Conservation (phyloP, 129 eudicot genomes). For the Artemisia annua region DNA sequence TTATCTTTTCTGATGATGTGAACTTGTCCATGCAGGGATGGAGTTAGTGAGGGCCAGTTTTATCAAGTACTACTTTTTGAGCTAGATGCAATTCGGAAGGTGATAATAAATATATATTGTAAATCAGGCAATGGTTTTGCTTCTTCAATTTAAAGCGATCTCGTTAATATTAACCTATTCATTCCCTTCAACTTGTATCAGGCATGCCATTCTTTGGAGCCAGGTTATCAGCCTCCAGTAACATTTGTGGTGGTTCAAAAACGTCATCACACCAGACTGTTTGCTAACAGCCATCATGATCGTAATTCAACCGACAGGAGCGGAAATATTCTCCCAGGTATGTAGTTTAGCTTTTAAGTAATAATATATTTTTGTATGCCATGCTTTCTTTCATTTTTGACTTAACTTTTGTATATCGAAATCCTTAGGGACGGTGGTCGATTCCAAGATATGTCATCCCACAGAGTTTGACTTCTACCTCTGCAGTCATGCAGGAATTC, state of each 20-base stretch:
- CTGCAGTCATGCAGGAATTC: constrained; percentile 97
- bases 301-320: constrained; percentile 70
- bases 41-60: constrained; percentile 93
- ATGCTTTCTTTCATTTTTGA: too few species aligned
- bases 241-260: constrained; percentile 95
- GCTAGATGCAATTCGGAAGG: constrained; percentile 95
- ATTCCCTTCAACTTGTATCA: constrained; percentile 19
- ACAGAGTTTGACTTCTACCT: constrained; percentile 91
- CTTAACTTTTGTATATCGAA: not conserved
- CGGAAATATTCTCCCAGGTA: constrained; percentile 90
- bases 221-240: constrained; percentile 86
- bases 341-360: not conserved
- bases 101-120: constrained; percentile 23
- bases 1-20: constrained; percentile 18
- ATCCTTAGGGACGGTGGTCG: constrained; percentile 81
- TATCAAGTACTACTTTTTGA: constrained; percentile 84
- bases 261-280: constrained; percentile 88
- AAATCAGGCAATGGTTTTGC: not conserved
- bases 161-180: not conserved
- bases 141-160: not conserved
- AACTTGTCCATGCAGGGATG: constrained; percentile 60
- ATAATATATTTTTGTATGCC: not conserved
- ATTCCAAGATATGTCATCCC: constrained; percentile 92
- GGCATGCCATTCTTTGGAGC: constrained; percentile 89
- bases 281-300: constrained; percentile 75